Base-by-base conservation (phyloP, 805 yeast genomes). In the Lachancea mirantina region DNA sequence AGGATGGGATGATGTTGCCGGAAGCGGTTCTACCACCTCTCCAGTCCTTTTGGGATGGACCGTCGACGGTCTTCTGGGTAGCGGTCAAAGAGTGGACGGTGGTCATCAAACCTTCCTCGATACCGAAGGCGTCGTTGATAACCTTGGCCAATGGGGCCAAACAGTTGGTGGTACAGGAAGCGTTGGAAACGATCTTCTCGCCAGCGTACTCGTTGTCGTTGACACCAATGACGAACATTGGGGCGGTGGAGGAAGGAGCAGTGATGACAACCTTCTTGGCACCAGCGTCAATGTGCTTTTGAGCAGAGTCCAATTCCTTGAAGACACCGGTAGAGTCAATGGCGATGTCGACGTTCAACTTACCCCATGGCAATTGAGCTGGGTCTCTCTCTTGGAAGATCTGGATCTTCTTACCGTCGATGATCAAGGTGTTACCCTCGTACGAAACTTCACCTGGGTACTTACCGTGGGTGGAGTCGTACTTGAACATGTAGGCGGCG, bases 21-120 rank as follows among this genome's bases (percentile, higher is more conserved):
- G 80, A 72, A 57, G 83, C 83, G 52, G 81, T 74, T 69, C 83
- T 72, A 62, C 82, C 83, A 67, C 82, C 81, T 73, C 83, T 74
- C 83, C 83, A 76, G 68, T 76, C 83, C 68, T 76, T 76, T 67
- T 73, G 78, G 61, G 83, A 76, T 59, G 82, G 79, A 68, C 82
- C 82, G 59, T 76, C 83, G 49, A 76, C 83, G 44, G 81, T 74
- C 68, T 76, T 75, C 64, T 76, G 82, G 45, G 82, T 72, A 43
- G 82, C 82, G 43, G 82, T 75, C 64, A 74, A 68, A 57, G 81
- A 72, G 69, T 76, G 82, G 42, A 74, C 80, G 43, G 81, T 75
- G 65, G 83, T 76, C 83, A 76, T 76, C 59, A 76, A 70, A 66
- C 79, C 83, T 65, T 76, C 83, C 59, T 74, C 78, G 52, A 76